Base-by-base conservation (phyloP, 768 basidiomycete genomes). In the Trametes meyenii region DNA sequence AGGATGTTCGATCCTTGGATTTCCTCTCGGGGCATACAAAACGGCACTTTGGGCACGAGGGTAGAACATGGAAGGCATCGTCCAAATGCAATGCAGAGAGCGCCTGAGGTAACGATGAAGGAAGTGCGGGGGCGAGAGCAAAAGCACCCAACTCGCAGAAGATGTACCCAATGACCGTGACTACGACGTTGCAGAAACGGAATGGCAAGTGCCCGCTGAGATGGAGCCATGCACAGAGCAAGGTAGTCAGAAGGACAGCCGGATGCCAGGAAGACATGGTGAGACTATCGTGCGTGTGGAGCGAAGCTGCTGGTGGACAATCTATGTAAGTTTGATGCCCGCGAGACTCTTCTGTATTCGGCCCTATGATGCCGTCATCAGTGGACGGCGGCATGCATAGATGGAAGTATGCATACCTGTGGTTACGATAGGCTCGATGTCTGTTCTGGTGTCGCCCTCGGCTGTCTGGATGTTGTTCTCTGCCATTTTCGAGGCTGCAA, bases 151-250 rank as follows among this genome's bases (percentile, higher is more conserved):
- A 3, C 16, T 52, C 58, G n/a, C n/a, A 23, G 3, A 60, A 24
- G 35, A 60, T 46, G 44, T 10, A 45, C 3, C 58, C 50, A 29
- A 46, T 39, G 0, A 60, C 50, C 2, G 50, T 35, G 1, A 60
- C 33, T 8, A 53, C 26, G 4, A 53, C 51, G 21, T 60, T 16
- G 14, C 50, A 51, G 19, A 52, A 60, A 0, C 51, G 26, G 35
- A 52, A 52, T 2, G 58, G 58, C 2, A 60, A 51, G 21, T 60
- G 58, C 3, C 33, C 58, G 0, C 26, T 35, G 39, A 60, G 43
- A 17, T 60, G 58, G 0, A 60, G 50, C 50, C 50, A 60, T 0
- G 58, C 23, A 10, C 11, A 19, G 1, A 58, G 49, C 0, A 58
- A 43, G 29, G 38, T 50, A 0, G 40, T 26, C 16, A 58, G 33